Conservation (phyloP, 805 yeast species). For the Ogataea haglerorum region DNA sequence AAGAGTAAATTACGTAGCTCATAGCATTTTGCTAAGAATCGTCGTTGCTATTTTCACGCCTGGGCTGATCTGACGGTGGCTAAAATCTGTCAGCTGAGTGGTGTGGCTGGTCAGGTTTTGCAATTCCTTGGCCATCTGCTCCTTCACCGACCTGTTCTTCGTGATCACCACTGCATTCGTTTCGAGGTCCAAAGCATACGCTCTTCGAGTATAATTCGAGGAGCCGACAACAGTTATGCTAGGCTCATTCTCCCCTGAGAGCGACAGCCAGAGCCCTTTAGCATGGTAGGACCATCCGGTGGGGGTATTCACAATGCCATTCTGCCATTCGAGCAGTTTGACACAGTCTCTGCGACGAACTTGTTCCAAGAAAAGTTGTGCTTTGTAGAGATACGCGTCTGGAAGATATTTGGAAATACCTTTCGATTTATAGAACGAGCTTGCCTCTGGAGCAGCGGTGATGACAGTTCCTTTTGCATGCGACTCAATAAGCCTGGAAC, state of each 20-base stretch:
- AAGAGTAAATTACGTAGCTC: not conserved
- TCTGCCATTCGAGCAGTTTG: conserved; percentile 76
- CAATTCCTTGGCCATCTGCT: conserved; percentile 58
- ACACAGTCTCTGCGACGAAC: conserved; percentile 41
- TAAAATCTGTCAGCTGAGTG: conserved; percentile 43
- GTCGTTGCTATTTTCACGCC: conserved; percentile 69
- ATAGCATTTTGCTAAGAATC: conserved; percentile 54
- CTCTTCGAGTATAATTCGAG: conserved; percentile 88
- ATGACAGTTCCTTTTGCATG: conserved; percentile 66
- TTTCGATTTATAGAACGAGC: conserved; percentile 81
- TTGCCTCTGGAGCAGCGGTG: conserved; percentile 91
- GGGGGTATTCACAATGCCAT: conserved; percentile 75
- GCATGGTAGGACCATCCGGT: conserved; percentile 98
- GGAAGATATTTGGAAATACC: conserved; percentile 85
- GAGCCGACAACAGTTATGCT: conserved; percentile 83
- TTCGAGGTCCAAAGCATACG: conserved; percentile 85
- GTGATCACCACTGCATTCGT: conserved; percentile 81
- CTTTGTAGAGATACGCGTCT: conserved; percentile 76
- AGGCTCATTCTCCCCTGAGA: conserved; percentile 57
- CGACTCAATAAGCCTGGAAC: conserved; percentile 52
- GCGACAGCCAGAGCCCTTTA: conserved; percentile 84
- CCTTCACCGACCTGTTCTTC: conserved; percentile 55
- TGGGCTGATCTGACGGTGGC: conserved; percentile 57
- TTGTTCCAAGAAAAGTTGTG: conserved; percentile 56
- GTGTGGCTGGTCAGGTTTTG: conserved; percentile 56